Conservation (phyloP, 208 protist genomes). For the Trypanosoma boissoni region DNA sequence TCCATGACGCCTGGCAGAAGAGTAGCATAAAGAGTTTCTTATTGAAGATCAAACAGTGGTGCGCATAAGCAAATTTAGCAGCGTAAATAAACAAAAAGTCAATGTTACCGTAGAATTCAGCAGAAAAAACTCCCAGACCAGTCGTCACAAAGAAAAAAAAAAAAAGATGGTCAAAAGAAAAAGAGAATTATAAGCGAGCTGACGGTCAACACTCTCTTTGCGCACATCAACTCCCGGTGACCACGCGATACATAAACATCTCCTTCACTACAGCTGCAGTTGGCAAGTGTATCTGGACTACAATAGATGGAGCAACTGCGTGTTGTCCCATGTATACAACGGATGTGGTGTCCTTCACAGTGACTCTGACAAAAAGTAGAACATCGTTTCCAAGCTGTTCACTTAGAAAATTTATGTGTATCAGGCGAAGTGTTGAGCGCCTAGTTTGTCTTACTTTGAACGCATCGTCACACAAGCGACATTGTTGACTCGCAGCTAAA, state of each 20-base stretch:
- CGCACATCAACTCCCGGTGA: too few relatives aligned
- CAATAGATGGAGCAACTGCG: conserved; percentile 14
- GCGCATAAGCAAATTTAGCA: too few relatives aligned
- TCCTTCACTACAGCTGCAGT: conserved; percentile 13
- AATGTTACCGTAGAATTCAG: too few relatives aligned
- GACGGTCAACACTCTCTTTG: not conserved
- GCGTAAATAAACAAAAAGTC: too few relatives aligned
- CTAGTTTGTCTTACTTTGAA: conserved; percentile 14
- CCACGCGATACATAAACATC: conserved; percentile 12
- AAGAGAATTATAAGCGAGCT: not conserved
- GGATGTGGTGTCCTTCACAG: not conserved
- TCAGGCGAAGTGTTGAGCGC: conserved; percentile 18
- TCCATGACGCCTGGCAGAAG: too few relatives aligned
- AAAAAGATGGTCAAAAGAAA: too few relatives aligned
- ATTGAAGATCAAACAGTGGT: too few relatives aligned
- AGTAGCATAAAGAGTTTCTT: too few relatives aligned
- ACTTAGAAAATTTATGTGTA: conserved; percentile 21
- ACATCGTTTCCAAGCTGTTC: conserved; percentile 6
- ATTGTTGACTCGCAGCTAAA: conserved; percentile 11
- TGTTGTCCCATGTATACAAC: conserved; percentile 41
- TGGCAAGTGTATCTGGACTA: conserved; percentile 17
- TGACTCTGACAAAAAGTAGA: conserved; percentile 31
- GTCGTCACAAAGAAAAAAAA: too few relatives aligned
- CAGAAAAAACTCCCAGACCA: too few relatives aligned
- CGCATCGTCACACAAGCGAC: not conserved